Percentiles rank a stretch among this genome's conserved stretches.
These are phyloP conservation scores for Pichia scutulata DNA, from an alignment of 805 yeast species.

Conservation along the genomic window DNA sequence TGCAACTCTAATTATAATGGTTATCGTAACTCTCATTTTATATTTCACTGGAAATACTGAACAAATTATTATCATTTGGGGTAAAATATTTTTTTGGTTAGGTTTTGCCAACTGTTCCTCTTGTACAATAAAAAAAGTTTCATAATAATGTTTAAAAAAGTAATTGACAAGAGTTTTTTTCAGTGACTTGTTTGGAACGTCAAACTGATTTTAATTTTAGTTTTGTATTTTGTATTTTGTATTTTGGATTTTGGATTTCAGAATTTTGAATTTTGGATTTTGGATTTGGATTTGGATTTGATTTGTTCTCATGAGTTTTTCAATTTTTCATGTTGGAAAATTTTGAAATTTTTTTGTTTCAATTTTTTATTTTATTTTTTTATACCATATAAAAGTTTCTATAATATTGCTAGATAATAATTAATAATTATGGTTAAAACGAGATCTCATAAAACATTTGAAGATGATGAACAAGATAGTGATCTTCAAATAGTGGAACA, in stretches of 20 bases:
- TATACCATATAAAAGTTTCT: neutral
- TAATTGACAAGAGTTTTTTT: too few relatives aligned
- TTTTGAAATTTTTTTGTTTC: neutral
- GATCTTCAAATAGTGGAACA: neutral
- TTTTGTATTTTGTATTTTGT: too few relatives aligned
- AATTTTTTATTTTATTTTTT: neutral
- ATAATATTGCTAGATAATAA: neutral
- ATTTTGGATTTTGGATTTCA: too few relatives aligned
- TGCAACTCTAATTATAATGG: neutral
- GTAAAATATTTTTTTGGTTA: slow-evolving; percentile 14
- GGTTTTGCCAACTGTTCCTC: slow-evolving; percentile 13
- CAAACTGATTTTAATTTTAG: too few relatives aligned
- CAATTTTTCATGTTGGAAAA: neutral
- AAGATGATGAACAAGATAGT: slow-evolving; percentile 10
- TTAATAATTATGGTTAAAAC: slow-evolving; percentile 2
- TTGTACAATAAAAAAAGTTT: neutral
- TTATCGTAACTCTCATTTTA: slow-evolving; percentile 11
- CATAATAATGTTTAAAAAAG: too few relatives aligned
- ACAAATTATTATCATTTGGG: slow-evolving; percentile 14
- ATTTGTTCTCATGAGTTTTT: too few relatives aligned
- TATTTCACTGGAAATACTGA: slow-evolving; percentile 12
- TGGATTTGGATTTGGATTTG: too few relatives aligned
- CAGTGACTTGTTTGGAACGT: too few relatives aligned
- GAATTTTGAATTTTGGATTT: too few relatives aligned
- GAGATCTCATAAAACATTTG: slow-evolving; percentile 11